phyloP scores from a whole-genome alignment of 2,329 filamentous ascomycete genomes.

The Cryphonectria nitschkei region DNA sequence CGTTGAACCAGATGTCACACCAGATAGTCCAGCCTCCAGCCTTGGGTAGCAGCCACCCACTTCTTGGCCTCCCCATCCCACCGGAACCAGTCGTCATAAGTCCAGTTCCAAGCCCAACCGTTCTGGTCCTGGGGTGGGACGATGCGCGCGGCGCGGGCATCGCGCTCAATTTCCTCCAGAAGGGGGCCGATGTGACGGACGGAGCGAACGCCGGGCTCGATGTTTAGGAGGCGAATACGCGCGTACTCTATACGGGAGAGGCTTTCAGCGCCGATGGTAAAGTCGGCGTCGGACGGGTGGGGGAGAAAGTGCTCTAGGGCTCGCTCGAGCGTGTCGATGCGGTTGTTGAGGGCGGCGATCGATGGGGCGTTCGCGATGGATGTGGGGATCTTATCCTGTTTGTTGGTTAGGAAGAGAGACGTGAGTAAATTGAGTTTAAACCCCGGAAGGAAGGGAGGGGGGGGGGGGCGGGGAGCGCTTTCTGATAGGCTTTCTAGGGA shows the following conservation, averaged over 20 bases:
- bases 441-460: no score
- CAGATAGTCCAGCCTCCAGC: slow-evolving; percentile 8
- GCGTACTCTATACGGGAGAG: not conserved
- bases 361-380: slow-evolving; percentile 17
- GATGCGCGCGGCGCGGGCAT: slow-evolving; percentile 12
- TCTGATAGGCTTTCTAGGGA: not conserved
- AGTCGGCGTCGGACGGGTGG: not conserved
- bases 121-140: slow-evolving; percentile 14
- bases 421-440: not conserved
- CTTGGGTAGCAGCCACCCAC: slow-evolving; percentile 12
- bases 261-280: not conserved
- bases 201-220: slow-evolving; percentile 12
- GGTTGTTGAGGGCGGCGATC: slow-evolving; percentile 6
- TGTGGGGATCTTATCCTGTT: slow-evolving; percentile 16
- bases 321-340: slow-evolving; percentile 12
- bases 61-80: slow-evolving; percentile 6
- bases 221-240: slow-evolving; percentile 10
- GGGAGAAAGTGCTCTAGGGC: slow-evolving; percentile 18
- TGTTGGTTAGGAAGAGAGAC: not conserved
- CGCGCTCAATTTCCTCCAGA: slow-evolving; percentile 14
- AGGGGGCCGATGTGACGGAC: slow-evolving; percentile 8
- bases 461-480: no score
- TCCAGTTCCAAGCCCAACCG: slow-evolving; percentile 21
- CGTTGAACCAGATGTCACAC: not conserved
- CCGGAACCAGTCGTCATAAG: slow-evolving; percentile 23